Base-by-base conservation (phyloP, 306 rosid species). In the Pueraria montana region DNA sequence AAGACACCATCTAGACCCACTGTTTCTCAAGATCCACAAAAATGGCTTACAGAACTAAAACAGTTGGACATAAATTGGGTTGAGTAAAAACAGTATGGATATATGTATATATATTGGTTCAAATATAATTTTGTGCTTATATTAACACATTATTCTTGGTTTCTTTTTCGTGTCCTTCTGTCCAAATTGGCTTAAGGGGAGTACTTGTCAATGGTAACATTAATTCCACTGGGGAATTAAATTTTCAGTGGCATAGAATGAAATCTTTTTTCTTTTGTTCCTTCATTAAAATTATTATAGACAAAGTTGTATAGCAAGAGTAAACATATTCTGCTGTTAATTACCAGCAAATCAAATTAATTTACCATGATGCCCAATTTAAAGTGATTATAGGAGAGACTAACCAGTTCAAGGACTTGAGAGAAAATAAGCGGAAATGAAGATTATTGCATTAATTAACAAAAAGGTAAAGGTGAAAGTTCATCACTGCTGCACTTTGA, bases 51-150 rank as follows among this genome's bases (percentile, higher is more conserved):
- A 27, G 85, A 92, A 75, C 78, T 95, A 42, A 88, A 90, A 81
- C 93, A 91, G 77, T 84, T 91, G 78, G 97, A 93, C 86, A 82
- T 90, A 43, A 91, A 93, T 83, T 95, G 97, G 98, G 91, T 78
- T 58, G 97, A 93, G 72, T 93, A 85, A 73, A 62, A 23, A 17
- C 2, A 55, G 38, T 21, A 77, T 3, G 6, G 11, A 83, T 72
- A 12, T 42, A 8, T 20, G 27, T 45, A 66, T 63, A 62, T n/a
- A n/a, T 24, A 72, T 64, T 45, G 82, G 48, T 73, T 40, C 8
- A 11, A 26, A 34, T n/a, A 11, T 13, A 50, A 27, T 9, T 38
- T 42, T 62, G 16, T 50, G 11, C 67, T 80, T 69, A 74, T 13
- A 8, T 32, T 30, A 68, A 61, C 63, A 67, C 58, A 23, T n/a